A percentile compares a stretch with the other conserved stretches of the same genome.
These are phyloP conservation scores for Calonectria hawksworthii DNA, from an alignment of 2,329 filamentous ascomycete genomes.

Conservation along the genomic window DNA sequence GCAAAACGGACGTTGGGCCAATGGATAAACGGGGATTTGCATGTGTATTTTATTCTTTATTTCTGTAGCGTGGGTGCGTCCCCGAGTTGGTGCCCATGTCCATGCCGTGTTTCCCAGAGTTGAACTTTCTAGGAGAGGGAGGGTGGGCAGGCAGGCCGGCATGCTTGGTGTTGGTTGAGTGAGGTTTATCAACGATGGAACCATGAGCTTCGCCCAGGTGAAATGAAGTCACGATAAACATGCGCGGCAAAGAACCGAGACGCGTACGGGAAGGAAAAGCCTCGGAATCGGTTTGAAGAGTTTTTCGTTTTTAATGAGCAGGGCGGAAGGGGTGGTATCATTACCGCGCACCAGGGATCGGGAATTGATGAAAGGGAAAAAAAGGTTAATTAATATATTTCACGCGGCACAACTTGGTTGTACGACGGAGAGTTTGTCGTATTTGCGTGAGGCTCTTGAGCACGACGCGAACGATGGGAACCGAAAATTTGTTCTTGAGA, in stretches of 20 bases:
- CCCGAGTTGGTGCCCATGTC: background rate
- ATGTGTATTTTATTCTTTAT: background rate
- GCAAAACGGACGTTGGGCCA: background rate
- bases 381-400: constrained; percentile 2
- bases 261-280: background rate
- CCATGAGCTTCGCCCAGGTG: background rate
- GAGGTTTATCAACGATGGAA: background rate
- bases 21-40: background rate
- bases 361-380: background rate
- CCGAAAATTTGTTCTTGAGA: background rate
- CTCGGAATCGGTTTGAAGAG: background rate
- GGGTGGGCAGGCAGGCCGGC: too few species aligned
- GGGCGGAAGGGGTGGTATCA: background rate
- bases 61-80: background rate
- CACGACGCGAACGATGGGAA: background rate
- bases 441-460: background rate
- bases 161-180: background rate
- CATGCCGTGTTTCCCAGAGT: background rate
- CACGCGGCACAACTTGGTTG: background rate
- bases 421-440: background rate
- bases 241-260: background rate
- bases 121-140: background rate
- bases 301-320: background rate
- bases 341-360: background rate
- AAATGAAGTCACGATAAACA: constrained; percentile 3